Evolutionary conservation across 2,329 filamentous ascomycete species (phyloP).

Genomic region (Aspergillus hiratsukae): DNA sequence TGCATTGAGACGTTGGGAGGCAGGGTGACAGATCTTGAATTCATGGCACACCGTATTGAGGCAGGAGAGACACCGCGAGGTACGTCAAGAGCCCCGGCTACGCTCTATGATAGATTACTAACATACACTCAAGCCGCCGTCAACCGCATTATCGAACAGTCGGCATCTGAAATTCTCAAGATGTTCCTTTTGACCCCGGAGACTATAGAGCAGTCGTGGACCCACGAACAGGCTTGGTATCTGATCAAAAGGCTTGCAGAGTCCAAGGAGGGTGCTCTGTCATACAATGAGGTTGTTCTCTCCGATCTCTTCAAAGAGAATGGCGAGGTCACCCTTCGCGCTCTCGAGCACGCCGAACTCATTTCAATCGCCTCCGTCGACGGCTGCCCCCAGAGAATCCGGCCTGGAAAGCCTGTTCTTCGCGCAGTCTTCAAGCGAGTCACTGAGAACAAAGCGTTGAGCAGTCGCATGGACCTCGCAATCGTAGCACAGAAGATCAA

Average conservation of each 20-base stretch:
- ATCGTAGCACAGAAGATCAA: slow-evolving; percentile 65
- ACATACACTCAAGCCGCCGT: slow-evolving; percentile 58
- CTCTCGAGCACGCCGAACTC: slow-evolving; percentile 78
- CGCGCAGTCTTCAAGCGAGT: slow-evolving; percentile 74
- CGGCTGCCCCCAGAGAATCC: slow-evolving; percentile 73
- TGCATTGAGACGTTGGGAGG: slow-evolving; percentile 82
- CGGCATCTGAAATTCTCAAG: slow-evolving; percentile 84
- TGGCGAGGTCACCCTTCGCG: slow-evolving; percentile 72
- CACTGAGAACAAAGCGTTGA: slow-evolving; percentile 66
- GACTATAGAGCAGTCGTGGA: slow-evolving; percentile 63
- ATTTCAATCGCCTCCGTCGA: slow-evolving; percentile 69
- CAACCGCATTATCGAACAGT: slow-evolving; percentile 81
- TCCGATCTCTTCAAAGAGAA: slow-evolving; percentile 68
- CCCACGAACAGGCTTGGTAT: slow-evolving; percentile 82
- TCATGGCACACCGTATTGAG: slow-evolving; percentile 83
- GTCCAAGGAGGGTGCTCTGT: slow-evolving; percentile 55
- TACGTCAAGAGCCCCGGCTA: slow-evolving; percentile 13
- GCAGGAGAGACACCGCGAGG: slow-evolving; percentile 74
- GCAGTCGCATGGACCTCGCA: slow-evolving; percentile 67
- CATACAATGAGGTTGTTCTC: slow-evolving; percentile 82
- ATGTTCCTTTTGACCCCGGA: slow-evolving; percentile 72
- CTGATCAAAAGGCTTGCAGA: slow-evolving; percentile 73
- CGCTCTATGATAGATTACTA: slow-evolving; percentile 6
- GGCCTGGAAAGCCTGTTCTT: slow-evolving; percentile 80
- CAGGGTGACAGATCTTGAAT: slow-evolving; percentile 91